Evolutionary conservation across 2,329 filamentous ascomycete genomes (phyloP).

Genomic region (Parafenestella ontariensis): DNA sequence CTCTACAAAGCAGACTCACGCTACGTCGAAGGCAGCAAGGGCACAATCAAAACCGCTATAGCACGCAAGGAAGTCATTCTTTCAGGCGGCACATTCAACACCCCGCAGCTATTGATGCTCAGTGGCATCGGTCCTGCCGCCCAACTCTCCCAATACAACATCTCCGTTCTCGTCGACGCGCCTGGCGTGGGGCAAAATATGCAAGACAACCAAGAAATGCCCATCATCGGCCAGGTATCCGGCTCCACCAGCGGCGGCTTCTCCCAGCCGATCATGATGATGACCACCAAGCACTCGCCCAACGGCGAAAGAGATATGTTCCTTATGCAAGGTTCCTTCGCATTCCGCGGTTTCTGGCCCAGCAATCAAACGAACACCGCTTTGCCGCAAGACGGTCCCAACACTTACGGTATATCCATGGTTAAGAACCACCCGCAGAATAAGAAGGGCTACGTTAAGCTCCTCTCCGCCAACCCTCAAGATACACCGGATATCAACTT

Average conservation of each 20-base stretch:
- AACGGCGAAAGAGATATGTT: slow-evolving; percentile 36
- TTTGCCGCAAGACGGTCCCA: slow-evolving; percentile 15
- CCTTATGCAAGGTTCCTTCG: slow-evolving; percentile 29
- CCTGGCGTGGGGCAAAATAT: slow-evolving; percentile 68
- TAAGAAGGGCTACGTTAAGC: slow-evolving; percentile 63
- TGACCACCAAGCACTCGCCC: slow-evolving; percentile 23
- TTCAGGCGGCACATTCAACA: slow-evolving; percentile 63
- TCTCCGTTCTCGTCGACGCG: slow-evolving; percentile 59
- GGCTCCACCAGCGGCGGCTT: slow-evolving; percentile 13
- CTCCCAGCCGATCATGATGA: slow-evolving; percentile 25
- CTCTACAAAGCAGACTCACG: slow-evolving; percentile 49
- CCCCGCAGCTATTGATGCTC: slow-evolving; percentile 68
- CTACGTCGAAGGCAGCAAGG: slow-evolving; percentile 40
- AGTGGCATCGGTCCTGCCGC: slow-evolving; percentile 64
- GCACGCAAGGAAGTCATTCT: slow-evolving; percentile 36
- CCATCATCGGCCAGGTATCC: slow-evolving; percentile 46
- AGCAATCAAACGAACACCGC: slow-evolving; percentile 25
- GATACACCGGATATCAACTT: slow-evolving; percentile 65
- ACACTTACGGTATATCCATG: slow-evolving; percentile 41
- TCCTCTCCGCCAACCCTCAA: slow-evolving; percentile 65
- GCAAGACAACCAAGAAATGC: slow-evolving; percentile 62
- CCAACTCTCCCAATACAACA: slow-evolving; percentile 60
- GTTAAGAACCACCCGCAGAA: slow-evolving; percentile 70
- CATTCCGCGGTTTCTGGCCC: slow-evolving; percentile 36
- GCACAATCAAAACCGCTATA: slow-evolving; percentile 23